These are phyloP conservation scores for Trifolium dubium DNA, from an alignment of 306 rosid species.

Conservation along the genomic window DNA sequence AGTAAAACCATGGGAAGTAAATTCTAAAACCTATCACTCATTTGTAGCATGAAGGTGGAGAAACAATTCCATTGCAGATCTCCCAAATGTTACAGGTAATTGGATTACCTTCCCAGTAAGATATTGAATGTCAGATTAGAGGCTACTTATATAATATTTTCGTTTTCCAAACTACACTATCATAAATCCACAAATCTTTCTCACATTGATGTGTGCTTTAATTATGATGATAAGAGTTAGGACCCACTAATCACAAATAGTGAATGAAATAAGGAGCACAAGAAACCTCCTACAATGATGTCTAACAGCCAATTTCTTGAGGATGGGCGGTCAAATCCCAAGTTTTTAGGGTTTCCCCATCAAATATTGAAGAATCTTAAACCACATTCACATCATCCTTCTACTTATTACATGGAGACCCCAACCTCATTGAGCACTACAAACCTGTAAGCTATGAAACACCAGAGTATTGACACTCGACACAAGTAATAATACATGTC, in stretches of 20 bases:
- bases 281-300: conserved; percentile 1
- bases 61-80: conserved; percentile 3
- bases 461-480: background rate
- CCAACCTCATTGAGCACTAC: background rate
- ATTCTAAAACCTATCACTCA: conserved; percentile 6
- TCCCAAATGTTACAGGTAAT: conserved; percentile 14
- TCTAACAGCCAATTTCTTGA: conserved; percentile 8
- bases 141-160: conserved; percentile 18
- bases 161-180: conserved; percentile 2
- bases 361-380: background rate
- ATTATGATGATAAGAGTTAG: background rate
- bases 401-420: conserved; percentile 26
- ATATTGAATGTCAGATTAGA: background rate
- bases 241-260: background rate
- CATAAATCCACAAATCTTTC: conserved; percentile 1
- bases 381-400: conserved; percentile 1
- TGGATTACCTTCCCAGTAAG: conserved; percentile 27
- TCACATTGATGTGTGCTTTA: conserved; percentile 7
- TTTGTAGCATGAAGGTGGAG: background rate
- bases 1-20: conserved; percentile 8
- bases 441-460: background rate
- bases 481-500: background rate
- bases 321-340: background rate
- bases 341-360: background rate
- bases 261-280: conserved; percentile 4